Base-by-base conservation (phyloP, 2,329 filamentous ascomycete species). In the Lomentospora prolificans region DNA sequence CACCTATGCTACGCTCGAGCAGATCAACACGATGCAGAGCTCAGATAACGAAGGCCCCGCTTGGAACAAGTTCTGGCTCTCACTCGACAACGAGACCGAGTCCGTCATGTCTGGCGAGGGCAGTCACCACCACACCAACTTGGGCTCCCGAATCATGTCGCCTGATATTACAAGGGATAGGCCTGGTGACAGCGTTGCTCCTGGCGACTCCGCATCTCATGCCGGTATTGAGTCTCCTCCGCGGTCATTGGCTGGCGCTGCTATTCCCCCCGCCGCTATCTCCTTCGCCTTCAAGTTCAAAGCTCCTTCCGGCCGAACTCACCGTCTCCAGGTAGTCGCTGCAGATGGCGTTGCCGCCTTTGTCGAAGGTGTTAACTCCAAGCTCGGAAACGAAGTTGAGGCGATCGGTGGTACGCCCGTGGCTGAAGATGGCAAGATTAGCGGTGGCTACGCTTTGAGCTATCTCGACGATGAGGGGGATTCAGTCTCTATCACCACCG, bases 31-130 rank as follows among this genome's bases (percentile, higher is more conserved):
- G 58, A 97, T 99, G 86, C 85, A 82, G 41, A 90, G 85, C 55
- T 82, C 82, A 44, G 92, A 96, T 67, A 90, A 84, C 63, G 94
- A 99, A 72, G 94, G 94, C 0, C 94, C 94, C 4, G 94, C 94
- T 5, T 99, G 94, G 94, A 97, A 96, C 76, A 99, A 97, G 72
- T 99, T 99, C 75, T 99, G 94, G 94, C 78, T 97, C 62, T 97
- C 94, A 1, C 85, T 99, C 64, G 82, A 97, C 69, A 84, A 95
- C 64, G 92, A 96, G 69, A 92, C 91, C 12, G 94, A 97, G 71
- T 99, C 94, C 2, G 87, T 96, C 79, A 85, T 97, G 70, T 99
- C 94, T 58, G 94, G 91, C 58, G 90, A 95, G 57, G 89, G 87
- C 51, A 89, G 87, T 65, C 85, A 86, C 65, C 76, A 75, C 64